Percentiles rank a stretch among this genome's conserved stretches.
phyloP scores from a whole-genome alignment of 129 eudicot species.

The Logfia minima region DNA sequence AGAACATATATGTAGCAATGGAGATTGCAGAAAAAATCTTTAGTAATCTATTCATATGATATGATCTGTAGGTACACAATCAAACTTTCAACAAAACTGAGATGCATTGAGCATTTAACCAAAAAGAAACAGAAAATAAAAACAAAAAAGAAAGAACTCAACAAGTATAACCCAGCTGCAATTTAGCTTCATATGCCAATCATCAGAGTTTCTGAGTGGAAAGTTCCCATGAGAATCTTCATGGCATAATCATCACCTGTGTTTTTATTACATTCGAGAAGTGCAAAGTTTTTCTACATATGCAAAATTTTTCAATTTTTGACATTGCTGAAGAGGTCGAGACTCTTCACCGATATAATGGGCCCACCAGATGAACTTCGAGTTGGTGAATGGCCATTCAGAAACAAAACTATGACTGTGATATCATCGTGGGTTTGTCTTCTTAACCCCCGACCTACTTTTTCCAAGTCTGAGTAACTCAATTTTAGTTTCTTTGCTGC shows the following conservation, averaged over 20 bases:
- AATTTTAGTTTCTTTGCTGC: constrained; percentile 77
- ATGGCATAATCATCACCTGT: constrained; percentile 58
- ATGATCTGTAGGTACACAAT: constrained; percentile 4
- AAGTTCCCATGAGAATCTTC: constrained; percentile 29
- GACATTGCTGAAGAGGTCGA: constrained; percentile 5
- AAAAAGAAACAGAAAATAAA: background rate
- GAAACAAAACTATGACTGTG: constrained; percentile 65
- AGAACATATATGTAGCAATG: background rate
- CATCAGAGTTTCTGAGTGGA: constrained; percentile 32
- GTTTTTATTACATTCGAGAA: constrained; percentile 20
- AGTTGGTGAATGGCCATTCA: constrained; percentile 47
- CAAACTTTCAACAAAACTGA: constrained; percentile 25
- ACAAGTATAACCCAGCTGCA: constrained; percentile 18
- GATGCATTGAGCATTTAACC: background rate
- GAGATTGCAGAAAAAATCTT: background rate
- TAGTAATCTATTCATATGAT: constrained; percentile 15
- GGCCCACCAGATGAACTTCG: constrained; percentile 45
- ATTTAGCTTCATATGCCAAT: constrained; percentile 56
- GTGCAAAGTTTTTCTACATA: constrained; percentile 5
- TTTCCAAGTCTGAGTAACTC: constrained; percentile 67
- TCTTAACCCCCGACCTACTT: constrained; percentile 57
- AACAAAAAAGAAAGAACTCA: constrained; percentile 1
- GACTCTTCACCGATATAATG: constrained; percentile 42
- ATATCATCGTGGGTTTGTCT: constrained; percentile 79
- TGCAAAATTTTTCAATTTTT: background rate